Evolutionary conservation across 345 rosid species (phyloP).

Genomic region (Eucalyptus curtisii): DNA sequence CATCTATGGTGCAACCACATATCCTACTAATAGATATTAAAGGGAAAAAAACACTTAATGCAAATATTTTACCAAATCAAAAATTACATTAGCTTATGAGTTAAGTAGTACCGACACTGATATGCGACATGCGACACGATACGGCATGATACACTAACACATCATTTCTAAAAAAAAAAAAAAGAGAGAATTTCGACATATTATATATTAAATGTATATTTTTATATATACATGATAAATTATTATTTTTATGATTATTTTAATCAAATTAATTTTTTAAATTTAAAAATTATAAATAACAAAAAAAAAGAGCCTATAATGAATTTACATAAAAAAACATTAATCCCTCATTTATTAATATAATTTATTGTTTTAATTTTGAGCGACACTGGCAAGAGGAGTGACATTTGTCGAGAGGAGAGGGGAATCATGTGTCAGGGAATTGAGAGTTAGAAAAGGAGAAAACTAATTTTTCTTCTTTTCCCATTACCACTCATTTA

Average conservation of each 20-base stretch:
- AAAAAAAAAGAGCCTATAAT: too few relatives aligned
- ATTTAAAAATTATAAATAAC: too few relatives aligned
- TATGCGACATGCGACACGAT: accelerated
- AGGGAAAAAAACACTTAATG: neutral
- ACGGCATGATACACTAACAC: accelerated
- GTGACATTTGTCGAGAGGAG: accelerated
- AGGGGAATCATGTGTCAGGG: too few relatives aligned
- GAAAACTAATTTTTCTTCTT: too few relatives aligned
- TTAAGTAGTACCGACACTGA: accelerated
- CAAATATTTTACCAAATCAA: neutral
- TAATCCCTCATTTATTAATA: accelerated
- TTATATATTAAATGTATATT: too few relatives aligned
- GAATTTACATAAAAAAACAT: accelerated
- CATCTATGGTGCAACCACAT: neutral
- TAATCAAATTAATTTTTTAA: too few relatives aligned
- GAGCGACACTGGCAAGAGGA: accelerated
- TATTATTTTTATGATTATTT: too few relatives aligned
- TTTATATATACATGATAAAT: too few relatives aligned
- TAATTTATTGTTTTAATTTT: too few relatives aligned
- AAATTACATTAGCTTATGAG: neutral
- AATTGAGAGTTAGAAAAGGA: too few relatives aligned
- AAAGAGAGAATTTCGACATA: accelerated
- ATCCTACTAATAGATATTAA: neutral
- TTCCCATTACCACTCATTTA: too few relatives aligned
- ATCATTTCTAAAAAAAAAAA: too few relatives aligned